Conservation (phyloP, 495 filamentous ascomycete genomes). For the Tuber aestivum region DNA sequence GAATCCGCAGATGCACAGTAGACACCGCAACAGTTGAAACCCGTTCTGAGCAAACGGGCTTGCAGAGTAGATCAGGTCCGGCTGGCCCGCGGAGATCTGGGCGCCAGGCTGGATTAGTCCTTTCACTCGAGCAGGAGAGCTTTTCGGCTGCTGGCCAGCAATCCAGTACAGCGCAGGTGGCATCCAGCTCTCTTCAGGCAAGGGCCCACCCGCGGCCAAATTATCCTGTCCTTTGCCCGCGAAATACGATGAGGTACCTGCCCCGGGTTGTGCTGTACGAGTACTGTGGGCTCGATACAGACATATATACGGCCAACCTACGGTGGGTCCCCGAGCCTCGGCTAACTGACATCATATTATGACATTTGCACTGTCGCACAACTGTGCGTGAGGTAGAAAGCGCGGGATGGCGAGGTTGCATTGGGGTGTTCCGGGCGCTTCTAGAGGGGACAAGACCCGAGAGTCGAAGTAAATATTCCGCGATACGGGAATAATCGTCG, state of each 20-base stretch:
- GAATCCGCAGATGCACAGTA: not conserved
- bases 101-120: not conserved
- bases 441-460: not conserved
- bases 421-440: not conserved
- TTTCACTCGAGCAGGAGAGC: not conserved
- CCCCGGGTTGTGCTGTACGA: not conserved
- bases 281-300: not conserved
- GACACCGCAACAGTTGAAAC: not conserved
- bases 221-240: not conserved
- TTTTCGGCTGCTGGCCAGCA: not conserved
- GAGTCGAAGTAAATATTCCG: constrained; percentile 6
- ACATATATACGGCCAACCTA: not conserved
- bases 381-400: not conserved
- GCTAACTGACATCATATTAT: not conserved
- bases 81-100: not conserved
- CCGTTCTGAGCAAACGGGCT: not conserved
- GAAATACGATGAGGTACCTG: too few relatives aligned
- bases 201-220: not conserved
- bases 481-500: not conserved
- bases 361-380: not conserved
- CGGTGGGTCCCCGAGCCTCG: not conserved
- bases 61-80: not conserved
- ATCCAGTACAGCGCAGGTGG: not conserved
- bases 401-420: not conserved
- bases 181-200: not conserved